Base-by-base conservation (phyloP, 1,139 yeast genomes). In the Pneumocystis carinii region DNA sequence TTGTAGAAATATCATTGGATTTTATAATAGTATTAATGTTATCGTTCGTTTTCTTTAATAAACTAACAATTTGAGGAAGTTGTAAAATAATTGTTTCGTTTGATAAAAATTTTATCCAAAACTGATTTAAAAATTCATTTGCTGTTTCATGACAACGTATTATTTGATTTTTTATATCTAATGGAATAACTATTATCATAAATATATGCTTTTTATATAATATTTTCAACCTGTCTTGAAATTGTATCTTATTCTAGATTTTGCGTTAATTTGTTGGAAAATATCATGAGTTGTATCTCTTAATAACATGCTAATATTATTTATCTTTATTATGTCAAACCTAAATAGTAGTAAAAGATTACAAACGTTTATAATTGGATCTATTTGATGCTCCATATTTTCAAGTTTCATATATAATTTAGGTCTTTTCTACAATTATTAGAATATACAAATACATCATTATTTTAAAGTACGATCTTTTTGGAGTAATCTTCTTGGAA, bases 91-190 rank as follows among this genome's bases (percentile, higher is more conserved):
- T 81, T 19, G 81, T 77, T 63, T 83, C 85, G 14, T 83, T 82
- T 38, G 83, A 80, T 67, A 79, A 79, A 69, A 81, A 83, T 69
- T 82, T 83, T 5, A 78, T 71, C 86, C 89, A 86, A 71, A 85
- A 86, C 71, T 86, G 90, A 64, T 83, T 79, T 60, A 86, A 72
- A 70, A 85, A 85, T 71, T 86, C 92, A 56, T 83, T 78, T 1
- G 89, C 81, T 0, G 90, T 84, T 1, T 84, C 80, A 70, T 86
- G 90, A 24, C 70, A 65, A 12, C 64, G 57, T 29, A 66, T 66
- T 67, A 73, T 64, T 60, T 59, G 71, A 29, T 4, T 66, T 61
- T 36, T 61, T 53, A 5, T 64, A 65, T 29, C 63, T 65, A 37
- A 63, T 61, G 39, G 27, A 63, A 64, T 2, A 64, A 55, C 17